phyloP scores from a whole-genome alignment of 148 eudicot species.

The Agrostemma githago region DNA sequence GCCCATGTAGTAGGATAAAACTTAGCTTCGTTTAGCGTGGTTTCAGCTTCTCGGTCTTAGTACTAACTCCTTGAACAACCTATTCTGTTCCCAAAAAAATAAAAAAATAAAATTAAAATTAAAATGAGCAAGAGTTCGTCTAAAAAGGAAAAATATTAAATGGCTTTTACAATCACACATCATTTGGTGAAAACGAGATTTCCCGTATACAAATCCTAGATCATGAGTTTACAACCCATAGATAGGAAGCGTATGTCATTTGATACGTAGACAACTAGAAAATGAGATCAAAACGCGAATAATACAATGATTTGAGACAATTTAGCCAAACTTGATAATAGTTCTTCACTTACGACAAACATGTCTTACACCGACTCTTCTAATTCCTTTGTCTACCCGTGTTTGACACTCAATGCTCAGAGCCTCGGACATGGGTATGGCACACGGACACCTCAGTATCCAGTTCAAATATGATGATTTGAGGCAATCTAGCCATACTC shows the following conservation, averaged over 20 bases:
- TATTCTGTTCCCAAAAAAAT: conserved; percentile 7
- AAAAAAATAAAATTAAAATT: background rate
- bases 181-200: no score
- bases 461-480: no score
- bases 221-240: background rate
- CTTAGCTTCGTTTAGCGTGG: conserved; percentile 19
- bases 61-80: conserved; percentile 16
- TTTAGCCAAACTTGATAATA: background rate
- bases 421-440: background rate
- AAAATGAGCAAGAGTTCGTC: background rate
- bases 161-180: background rate
- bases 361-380: background rate
- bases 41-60: conserved; percentile 22
- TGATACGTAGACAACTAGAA: background rate
- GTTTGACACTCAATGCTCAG: background rate
- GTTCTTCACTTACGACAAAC: background rate
- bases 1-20: conserved; percentile 39
- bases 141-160: background rate
- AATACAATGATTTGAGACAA: background rate
- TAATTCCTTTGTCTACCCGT: background rate
- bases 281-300: background rate
- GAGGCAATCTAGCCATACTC: no score
- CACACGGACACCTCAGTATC: background rate
- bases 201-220: background rate
- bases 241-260: background rate